Evolutionary conservation across 2,329 filamentous ascomycete species (phyloP), one percentile per base, ranked within the genome.

Genomic region (Clonostachys rosea): DNA sequence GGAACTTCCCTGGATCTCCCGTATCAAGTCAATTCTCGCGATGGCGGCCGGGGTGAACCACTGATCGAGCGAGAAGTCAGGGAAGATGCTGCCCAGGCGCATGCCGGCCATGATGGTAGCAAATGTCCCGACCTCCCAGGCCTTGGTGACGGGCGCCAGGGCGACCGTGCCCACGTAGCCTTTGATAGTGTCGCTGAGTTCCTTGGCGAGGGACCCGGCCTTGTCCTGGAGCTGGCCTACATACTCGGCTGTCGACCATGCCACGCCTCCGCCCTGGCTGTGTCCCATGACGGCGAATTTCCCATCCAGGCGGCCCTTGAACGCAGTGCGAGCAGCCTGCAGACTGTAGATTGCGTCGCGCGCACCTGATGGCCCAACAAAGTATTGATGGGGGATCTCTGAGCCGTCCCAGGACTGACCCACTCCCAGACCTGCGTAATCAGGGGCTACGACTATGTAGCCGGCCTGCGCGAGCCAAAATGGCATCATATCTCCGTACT

Each of bases 221-320:
- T 63, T n/a, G 4, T n/a, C 55, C 5, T 52, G 46, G 8, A 48
- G 40, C 2, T 54, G 61, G 30, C 65, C 58, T 5, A 55, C 45
- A 13, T 53, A 49, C 0, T 50, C 51, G 2, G 43, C 44, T 12
- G 36, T 39, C 14, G 36, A 47, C 73, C 74, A 77, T 0, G 67
- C 66, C 2, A 62, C 62, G 0, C 61, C 63, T 8, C 70, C 73
- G 8, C 73, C 74, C 52, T 76, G 69, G 9, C 65, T 71, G 45
- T 75, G 70, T 2, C 73, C 72, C 47, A 69, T 60, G 14, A 65
- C 59, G 5, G 73, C 68, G 42, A 72, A 78, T 2, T 63, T 53
- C 1, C 57, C 49, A 3, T 49, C 59, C 0, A 70, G 54, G 0
- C 56, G 51, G 2, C 55, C 52, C 0, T 61, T 53, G 44, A 75